phyloP scores from a whole-genome alignment of 441 rosid genomes.

The Sinapis alba region DNA sequence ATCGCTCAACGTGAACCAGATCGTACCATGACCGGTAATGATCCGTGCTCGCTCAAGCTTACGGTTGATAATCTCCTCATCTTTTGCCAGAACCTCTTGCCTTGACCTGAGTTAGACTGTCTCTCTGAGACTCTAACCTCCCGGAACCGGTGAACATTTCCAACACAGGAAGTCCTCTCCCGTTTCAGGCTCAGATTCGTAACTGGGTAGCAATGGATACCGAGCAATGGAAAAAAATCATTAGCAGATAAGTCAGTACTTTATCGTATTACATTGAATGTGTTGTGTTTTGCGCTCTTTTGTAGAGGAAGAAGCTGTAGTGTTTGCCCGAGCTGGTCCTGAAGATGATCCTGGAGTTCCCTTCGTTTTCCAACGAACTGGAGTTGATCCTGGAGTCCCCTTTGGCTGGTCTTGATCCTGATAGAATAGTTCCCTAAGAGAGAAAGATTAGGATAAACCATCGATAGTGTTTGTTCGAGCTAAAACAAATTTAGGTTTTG shows the following conservation, averaged over 20 bases:
- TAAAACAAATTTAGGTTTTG: neutral
- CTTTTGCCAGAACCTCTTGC: constrained; percentile 67
- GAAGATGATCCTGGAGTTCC: neutral
- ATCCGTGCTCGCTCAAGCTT: constrained; percentile 70
- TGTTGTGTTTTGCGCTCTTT: neutral
- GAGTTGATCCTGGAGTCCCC: no score
- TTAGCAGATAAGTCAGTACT: neutral
- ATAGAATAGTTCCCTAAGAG: neutral
- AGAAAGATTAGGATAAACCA: neutral
- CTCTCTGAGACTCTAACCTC: constrained; percentile 41
- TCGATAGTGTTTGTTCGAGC: neutral
- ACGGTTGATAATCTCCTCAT: constrained; percentile 64
- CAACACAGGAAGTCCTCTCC: constrained; percentile 62
- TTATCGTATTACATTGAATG: neutral
- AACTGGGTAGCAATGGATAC: constrained; percentile 51
- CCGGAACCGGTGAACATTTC: constrained; percentile 52
- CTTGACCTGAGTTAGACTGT: constrained; percentile 78
- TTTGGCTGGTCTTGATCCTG: neutral
- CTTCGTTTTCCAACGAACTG: neutral
- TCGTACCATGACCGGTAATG: constrained; percentile 38
- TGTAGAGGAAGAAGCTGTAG: neutral
- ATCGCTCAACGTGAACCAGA: constrained; percentile 57
- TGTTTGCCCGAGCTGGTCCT: constrained; percentile 8
- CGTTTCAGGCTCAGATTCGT: constrained; percentile 58
- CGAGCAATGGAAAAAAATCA: constrained; percentile 13